phyloP scores from a whole-genome alignment of 371 early-diverging fungal species.

The Syncephalis plumigaleata region DNA sequence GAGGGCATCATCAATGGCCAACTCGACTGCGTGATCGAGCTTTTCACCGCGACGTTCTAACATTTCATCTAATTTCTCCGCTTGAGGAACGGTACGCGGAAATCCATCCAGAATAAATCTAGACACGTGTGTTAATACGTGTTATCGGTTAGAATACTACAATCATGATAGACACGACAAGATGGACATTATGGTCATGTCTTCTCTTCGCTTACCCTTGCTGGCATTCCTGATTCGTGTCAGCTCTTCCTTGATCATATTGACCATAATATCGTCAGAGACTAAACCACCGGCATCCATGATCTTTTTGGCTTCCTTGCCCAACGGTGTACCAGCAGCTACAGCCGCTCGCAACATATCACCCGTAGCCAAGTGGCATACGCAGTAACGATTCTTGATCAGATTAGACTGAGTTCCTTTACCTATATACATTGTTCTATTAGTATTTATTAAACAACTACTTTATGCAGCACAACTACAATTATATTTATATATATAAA shows the following conservation, averaged over 20 bases:
- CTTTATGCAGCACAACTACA: no score
- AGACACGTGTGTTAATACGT: no score
- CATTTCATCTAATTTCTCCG: slow-evolving; percentile 95
- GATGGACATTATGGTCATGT: slow-evolving; percentile 2
- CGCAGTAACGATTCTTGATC: slow-evolving; percentile 86
- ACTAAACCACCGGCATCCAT: slow-evolving; percentile 98
- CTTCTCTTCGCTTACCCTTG: slow-evolving; percentile 51
- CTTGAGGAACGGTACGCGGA: slow-evolving; percentile 98
- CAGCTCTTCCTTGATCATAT: slow-evolving; percentile 88
- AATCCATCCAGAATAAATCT: slow-evolving; percentile 99
- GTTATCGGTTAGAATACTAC: no score
- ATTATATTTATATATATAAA: no score
- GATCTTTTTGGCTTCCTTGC: slow-evolving; percentile 90
- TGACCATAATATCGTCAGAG: slow-evolving; percentile 94
- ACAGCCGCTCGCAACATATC: slow-evolving; percentile 98
- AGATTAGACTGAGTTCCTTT: slow-evolving; percentile 97
- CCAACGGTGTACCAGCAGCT: slow-evolving; percentile 76
- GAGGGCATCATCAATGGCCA: slow-evolving; percentile 83
- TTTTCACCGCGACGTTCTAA: slow-evolving; percentile 60
- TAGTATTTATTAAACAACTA: slow-evolving; percentile 1
- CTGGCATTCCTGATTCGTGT: slow-evolving; percentile 78
- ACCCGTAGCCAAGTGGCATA: slow-evolving; percentile 97
- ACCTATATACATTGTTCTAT: slow-evolving; percentile 22
- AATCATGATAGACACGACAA: no score
- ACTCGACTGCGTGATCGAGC: slow-evolving; percentile 83